Evolutionary conservation across 139 green algal genomes (phyloP).

Genomic region (Pseudopediastrum boryanum): DNA sequence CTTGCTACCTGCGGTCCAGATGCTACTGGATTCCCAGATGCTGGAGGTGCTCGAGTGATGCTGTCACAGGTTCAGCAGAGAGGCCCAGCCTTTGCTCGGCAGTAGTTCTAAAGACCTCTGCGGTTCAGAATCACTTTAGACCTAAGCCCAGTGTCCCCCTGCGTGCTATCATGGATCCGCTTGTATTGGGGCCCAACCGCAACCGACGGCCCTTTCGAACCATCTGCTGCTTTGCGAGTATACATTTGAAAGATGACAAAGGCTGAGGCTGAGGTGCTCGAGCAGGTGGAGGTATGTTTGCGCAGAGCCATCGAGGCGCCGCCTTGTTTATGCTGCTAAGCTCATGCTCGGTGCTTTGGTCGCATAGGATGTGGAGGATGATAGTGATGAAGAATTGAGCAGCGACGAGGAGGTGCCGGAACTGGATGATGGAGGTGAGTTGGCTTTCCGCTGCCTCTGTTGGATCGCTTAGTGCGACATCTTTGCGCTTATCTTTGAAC

Average conservation of each 20-base stretch:
- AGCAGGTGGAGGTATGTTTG: constrained; percentile 51
- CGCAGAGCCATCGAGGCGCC: neutral
- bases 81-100: too few species aligned
- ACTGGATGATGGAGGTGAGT: constrained; percentile 48
- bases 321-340: neutral
- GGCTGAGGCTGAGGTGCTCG: constrained; percentile 51
- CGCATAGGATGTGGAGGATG: constrained; percentile 47
- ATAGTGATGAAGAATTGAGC: constrained; percentile 59
- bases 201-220: too few species aligned
- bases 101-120: too few species aligned
- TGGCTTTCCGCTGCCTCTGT: constrained; percentile 2
- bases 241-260: constrained; percentile 50
- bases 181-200: too few species aligned
- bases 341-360: neutral
- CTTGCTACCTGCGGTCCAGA: too few species aligned
- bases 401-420: constrained; percentile 64
- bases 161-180: too few species aligned
- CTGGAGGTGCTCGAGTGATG: too few species aligned
- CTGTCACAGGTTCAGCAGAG: too few species aligned
- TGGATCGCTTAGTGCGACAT: neutral
- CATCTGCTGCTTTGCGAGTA: too few species aligned
- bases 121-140: too few species aligned
- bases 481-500: neutral
- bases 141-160: too few species aligned
- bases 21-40: too few species aligned